Percentiles rank a stretch among this genome's conserved stretches.
phyloP scores from a whole-genome alignment of 1,284 basidiomycete genomes.

The Mycosarcoma mackinlayi region DNA sequence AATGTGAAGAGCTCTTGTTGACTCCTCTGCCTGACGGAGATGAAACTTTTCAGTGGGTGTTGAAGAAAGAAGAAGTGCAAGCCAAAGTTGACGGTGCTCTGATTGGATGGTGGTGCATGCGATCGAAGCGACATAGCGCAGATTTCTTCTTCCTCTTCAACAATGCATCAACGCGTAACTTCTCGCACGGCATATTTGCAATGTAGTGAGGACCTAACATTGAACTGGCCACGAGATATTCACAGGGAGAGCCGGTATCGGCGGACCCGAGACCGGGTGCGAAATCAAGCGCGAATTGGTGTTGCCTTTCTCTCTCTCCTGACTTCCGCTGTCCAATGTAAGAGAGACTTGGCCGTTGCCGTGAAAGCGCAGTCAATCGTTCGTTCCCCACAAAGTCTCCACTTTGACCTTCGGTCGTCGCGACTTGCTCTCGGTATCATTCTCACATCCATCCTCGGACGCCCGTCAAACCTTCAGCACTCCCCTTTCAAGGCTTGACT shows the following conservation, averaged over 20 bases:
- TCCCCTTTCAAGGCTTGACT: no score
- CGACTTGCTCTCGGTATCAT: background rate
- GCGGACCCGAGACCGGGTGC: constrained; percentile 33
- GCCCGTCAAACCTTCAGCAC: no score
- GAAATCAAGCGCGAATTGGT: background rate
- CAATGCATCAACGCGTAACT: background rate
- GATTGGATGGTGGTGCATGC: constrained; percentile 41
- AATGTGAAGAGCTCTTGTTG: no score
- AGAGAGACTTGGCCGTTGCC: no score
- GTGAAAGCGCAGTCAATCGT: constrained; percentile 23
- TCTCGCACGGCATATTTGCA: constrained; percentile 22
- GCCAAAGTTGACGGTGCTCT: constrained; percentile 3
- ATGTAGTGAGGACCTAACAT: background rate
- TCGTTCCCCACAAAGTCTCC: constrained; percentile 33
- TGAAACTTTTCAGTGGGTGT: constrained; percentile 16
- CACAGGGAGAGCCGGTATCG: constrained; percentile 9
- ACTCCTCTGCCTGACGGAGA: background rate
- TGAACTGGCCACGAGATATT: no score
- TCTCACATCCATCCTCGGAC: background rate
- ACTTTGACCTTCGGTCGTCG: constrained; percentile 2
- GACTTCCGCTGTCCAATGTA: no score
- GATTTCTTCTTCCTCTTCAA: constrained; percentile 8
- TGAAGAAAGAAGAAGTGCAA: background rate
- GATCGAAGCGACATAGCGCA: constrained; percentile 17
- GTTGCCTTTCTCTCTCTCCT: no score